A percentile compares a stretch with the other conserved stretches of the same genome.
Conservation (phyloP, 345 rosid species). For the Bretschneidera sinensis region DNA sequence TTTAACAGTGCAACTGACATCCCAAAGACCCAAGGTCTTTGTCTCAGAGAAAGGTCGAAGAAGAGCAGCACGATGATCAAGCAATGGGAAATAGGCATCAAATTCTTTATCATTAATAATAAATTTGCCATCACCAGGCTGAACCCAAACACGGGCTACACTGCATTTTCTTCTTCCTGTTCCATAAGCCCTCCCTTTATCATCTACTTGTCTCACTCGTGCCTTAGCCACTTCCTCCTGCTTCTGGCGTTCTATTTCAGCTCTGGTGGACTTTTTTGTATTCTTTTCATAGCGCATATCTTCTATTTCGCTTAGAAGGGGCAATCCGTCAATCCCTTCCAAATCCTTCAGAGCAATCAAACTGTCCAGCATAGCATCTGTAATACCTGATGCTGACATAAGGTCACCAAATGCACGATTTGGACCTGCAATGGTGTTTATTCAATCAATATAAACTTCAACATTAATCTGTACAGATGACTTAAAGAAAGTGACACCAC, state of each 20-base stretch:
- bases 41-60: constrained; percentile 93
- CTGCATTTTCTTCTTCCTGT: constrained; percentile 96
- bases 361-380: constrained; percentile 92
- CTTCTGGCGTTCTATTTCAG: constrained; percentile 79
- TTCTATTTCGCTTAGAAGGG: constrained; percentile 77
- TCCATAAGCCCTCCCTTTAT: constrained; percentile 88
- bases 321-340: constrained; percentile 79
- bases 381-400: constrained; percentile 81
- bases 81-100: constrained; percentile 91
- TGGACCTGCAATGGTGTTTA: constrained; percentile 49
- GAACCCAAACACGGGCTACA: constrained; percentile 88
- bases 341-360: constrained; percentile 81
- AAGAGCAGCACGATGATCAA: constrained; percentile 91
- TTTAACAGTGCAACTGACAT: constrained; percentile 74
- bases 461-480: not conserved
- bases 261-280: constrained; percentile 59
- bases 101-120: constrained; percentile 69
- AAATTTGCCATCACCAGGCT: constrained; percentile 84
- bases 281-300: constrained; percentile 67
- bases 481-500: not conserved
- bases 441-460: constrained; percentile 7
- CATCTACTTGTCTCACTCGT: constrained; percentile 84
- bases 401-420: constrained; percentile 94
- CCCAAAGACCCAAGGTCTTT: constrained; percentile 97
- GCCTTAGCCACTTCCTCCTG: constrained; percentile 87